These are phyloP conservation scores for Plasmodium malariae DNA, from an alignment of 169 alveolate species.

Conservation along the genomic window DNA sequence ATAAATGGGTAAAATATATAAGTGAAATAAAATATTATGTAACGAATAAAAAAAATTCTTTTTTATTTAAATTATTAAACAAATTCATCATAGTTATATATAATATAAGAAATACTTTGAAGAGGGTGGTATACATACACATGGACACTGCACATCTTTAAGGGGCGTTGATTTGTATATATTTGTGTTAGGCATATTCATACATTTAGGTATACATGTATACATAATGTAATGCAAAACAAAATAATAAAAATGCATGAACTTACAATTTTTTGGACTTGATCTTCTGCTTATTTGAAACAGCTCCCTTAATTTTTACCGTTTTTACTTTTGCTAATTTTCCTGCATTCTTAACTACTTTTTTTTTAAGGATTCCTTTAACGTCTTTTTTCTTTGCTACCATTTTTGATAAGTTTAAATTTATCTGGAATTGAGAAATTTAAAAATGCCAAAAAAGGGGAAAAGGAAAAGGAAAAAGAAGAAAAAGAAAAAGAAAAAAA, in stretches of 20 bases:
- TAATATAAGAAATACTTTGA: too few species aligned
- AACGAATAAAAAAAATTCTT: too few species aligned
- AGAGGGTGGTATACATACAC: too few species aligned
- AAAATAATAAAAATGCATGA: not conserved
- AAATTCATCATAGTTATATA: too few species aligned
- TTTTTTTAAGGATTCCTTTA: constrained; percentile 7
- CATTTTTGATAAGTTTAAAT: constrained; percentile 19
- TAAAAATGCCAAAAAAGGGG: not conserved
- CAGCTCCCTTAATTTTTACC: not conserved
- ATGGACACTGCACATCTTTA: too few species aligned
- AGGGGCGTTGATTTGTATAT: too few species aligned
- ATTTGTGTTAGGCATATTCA: not conserved
- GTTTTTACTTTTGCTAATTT: constrained; percentile 12
- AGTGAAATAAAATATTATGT: too few species aligned
- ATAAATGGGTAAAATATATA: too few species aligned
- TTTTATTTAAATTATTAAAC: too few species aligned
- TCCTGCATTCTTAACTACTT: not conserved
- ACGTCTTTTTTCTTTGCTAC: constrained; percentile 18
- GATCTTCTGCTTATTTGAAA: not conserved
- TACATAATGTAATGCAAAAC: not conserved
- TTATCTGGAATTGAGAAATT: constrained; percentile 1
- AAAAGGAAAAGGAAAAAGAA: not conserved
- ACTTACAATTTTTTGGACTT: constrained; percentile 43
- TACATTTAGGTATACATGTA: not conserved
- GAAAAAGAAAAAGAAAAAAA: not conserved